phyloP scores from a whole-genome alignment of 2,329 filamentous ascomycete species.

The Metarhizium album region DNA sequence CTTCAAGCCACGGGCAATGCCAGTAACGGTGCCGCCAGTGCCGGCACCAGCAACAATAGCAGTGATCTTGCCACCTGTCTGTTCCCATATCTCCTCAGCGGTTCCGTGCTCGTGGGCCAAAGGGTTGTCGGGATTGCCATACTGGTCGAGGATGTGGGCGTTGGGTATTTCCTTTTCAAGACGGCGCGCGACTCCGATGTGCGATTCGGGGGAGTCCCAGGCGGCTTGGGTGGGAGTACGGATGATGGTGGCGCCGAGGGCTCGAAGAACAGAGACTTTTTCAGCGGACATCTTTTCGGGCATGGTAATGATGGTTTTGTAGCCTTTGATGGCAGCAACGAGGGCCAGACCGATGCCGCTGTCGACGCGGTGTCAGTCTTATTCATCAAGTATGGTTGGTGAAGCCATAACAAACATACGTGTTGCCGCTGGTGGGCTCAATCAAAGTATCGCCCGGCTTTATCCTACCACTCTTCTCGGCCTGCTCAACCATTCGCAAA shows the following conservation, averaged over 20 bases:
- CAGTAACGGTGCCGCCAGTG: conserved; percentile 91
- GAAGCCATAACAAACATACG: conserved; percentile 30
- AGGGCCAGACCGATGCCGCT: conserved; percentile 86
- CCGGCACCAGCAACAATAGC: conserved; percentile 86
- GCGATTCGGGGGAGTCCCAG: conserved; percentile 87
- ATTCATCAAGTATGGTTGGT: neutral
- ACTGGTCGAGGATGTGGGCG: conserved; percentile 94
- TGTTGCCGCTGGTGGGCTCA: conserved; percentile 96
- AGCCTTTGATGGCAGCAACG: conserved; percentile 91
- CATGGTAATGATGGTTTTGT: conserved; percentile 96
- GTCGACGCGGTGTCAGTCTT: neutral
- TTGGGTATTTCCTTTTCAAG: conserved; percentile 94
- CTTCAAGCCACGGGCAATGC: conserved; percentile 70
- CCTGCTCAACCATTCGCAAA: conserved; percentile 92
- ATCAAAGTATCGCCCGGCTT: conserved; percentile 96
- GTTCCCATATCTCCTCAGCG: conserved; percentile 90
- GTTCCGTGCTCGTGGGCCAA: conserved; percentile 89
- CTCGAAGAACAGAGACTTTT: conserved; percentile 90
- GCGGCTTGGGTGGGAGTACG: conserved; percentile 93
- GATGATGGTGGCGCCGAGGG: conserved; percentile 93
- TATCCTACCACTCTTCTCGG: conserved; percentile 82
- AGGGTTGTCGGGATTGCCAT: conserved; percentile 84
- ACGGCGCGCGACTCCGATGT: conserved; percentile 86
- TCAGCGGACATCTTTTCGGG: conserved; percentile 99
- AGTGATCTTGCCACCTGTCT: conserved; percentile 73